Evolutionary conservation across 2,329 filamentous ascomycete species (phyloP).

Genomic region (Apiospora rasikravindrae): DNA sequence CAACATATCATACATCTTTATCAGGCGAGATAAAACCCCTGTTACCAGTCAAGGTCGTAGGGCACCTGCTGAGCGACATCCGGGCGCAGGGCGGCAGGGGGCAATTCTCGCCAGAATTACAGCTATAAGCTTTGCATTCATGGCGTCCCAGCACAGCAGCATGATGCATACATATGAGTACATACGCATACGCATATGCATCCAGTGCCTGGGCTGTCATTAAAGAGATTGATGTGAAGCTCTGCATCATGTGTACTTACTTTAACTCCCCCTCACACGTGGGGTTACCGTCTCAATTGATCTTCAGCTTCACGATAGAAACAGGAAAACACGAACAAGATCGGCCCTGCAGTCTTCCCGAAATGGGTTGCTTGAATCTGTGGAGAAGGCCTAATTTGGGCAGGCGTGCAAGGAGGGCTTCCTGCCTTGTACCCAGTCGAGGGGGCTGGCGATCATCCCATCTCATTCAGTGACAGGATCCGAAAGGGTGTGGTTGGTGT

Average conservation of each 20-base stretch:
- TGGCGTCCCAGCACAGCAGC: background rate
- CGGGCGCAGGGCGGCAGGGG: no score
- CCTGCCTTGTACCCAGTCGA: no score
- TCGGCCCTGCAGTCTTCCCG: background rate
- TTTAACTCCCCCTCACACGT: background rate
- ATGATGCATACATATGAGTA: background rate
- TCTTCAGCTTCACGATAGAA: background rate
- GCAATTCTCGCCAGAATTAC: no score
- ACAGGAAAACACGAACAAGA: background rate
- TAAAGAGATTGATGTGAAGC: background rate
- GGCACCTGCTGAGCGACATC: background rate
- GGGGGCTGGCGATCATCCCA: conserved; percentile 7
- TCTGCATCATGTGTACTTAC: background rate
- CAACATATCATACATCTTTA: background rate
- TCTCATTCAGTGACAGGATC: conserved; percentile 1
- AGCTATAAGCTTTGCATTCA: background rate
- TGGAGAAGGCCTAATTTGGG: conserved; percentile 4
- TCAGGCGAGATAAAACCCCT: background rate
- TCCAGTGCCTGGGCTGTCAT: background rate
- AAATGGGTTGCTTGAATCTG: background rate
- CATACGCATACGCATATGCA: background rate
- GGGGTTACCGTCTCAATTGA: background rate
- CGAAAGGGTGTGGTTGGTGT: background rate
- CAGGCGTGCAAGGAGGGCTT: background rate
- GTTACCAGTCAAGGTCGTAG: background rate